A percentile compares a stretch with the other conserved stretches of the same genome.
Conservation (phyloP, 495 filamentous ascomycete species). For the Clohesyomyces aquaticus region DNA sequence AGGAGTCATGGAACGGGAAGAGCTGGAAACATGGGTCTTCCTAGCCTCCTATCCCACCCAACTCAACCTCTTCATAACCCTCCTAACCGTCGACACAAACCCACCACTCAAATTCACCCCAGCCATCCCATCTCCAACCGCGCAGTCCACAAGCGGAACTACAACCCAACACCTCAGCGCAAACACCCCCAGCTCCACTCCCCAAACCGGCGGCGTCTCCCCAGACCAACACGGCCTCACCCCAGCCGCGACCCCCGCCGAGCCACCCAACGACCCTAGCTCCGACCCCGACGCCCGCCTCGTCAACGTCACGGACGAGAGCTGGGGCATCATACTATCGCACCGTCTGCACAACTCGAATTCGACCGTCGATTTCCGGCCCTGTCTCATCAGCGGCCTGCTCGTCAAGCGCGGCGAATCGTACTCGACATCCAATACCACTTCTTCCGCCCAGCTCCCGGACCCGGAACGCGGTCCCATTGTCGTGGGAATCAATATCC, state of each 20-base stretch:
- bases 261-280: constrained; percentile 29
- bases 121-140: constrained; percentile 45
- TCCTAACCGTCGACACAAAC: constrained; percentile 67
- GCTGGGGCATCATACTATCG: constrained; percentile 74
- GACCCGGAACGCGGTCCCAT: constrained; percentile 28
- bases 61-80: constrained; percentile 55
- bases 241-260: constrained; percentile 39
- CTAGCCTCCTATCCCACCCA: constrained; percentile 47
- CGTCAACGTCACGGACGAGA: constrained; percentile 76
- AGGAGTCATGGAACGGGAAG: constrained; percentile 72
- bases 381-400: constrained; percentile 71
- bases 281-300: constrained; percentile 73
- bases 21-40: constrained; percentile 64
- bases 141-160: constrained; percentile 1
- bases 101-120: constrained; percentile 69
- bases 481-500: constrained; percentile 43
- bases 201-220: constrained; percentile 45
- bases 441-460: neutral
- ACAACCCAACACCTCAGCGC: constrained; percentile 6
- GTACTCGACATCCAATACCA: constrained; percentile 11
- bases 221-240: constrained; percentile 53
- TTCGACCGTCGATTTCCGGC: constrained; percentile 64
- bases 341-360: constrained; percentile 72
- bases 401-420: constrained; percentile 70
- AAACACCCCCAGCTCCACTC: constrained; percentile 37